Base-by-base conservation (phyloP, 495 filamentous ascomycete species). In the Aspergillus bertholletiae region DNA sequence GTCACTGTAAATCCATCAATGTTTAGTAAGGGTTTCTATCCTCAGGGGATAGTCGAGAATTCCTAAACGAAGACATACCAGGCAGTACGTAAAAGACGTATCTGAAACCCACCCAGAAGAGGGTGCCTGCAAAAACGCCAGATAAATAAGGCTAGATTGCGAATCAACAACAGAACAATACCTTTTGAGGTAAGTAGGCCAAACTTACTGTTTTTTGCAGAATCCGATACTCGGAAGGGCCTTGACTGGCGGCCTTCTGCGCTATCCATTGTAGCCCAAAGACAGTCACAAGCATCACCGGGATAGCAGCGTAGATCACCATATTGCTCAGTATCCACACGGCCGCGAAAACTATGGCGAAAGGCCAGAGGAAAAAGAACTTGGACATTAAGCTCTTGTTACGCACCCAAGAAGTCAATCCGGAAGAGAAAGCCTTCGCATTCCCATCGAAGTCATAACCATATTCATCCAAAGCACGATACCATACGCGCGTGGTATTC, bases 291-390 rank as follows among this genome's bases (percentile, higher is more conserved):
- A 86, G 55, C 0, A 86, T 81, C 34, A 90, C 67, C 1, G 92
- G 94, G 22, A 96, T 66, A 20, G 86, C 87, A 20, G 86, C 72
- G 58, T 84, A 94, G 17, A 97, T 79, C 5, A 85, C 81, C 65
- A 93, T 77, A 55, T 84, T 74, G 59, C 87, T 87, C 17, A 96
- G 65, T 56, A 95, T 83, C 74, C 82, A 83, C 13, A 95, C 57
- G 48, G 83, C 80, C 28, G 81, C 65, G 62, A 87, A 84, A 6
- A 96, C 69, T 28, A 93, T 80, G 20, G 90, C 54, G 51, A 92
- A 90, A 0, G 94, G 94, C 84, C 87, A 92, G 21, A 95, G 71
- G 66, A 97, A 97, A 75, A 96, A 89, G 69, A 95, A 92, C 66
- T 88, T 90, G 55, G 80, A 88, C 70, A 93, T 82, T 55, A 93